Base-by-base conservation (phyloP, 768 basidiomycete species). In the Mycena belliarum region DNA sequence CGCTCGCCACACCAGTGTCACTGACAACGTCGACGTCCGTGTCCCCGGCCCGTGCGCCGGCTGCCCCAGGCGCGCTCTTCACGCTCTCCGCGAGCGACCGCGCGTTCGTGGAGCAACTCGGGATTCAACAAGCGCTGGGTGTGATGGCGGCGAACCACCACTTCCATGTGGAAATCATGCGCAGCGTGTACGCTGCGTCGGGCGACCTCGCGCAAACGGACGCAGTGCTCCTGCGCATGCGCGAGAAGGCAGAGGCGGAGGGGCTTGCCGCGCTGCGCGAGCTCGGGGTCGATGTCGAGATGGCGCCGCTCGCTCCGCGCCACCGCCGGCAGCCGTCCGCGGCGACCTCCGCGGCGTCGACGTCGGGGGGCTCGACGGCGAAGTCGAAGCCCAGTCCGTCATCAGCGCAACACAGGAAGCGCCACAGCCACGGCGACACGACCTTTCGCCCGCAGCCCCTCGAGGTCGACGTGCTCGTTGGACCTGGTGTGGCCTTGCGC, bases 81-180 rank as follows among this genome's bases (percentile, higher is more conserved):
- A 3, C 7, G 12, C 11, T 35, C 33, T 35, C 33, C 33, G 33
- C 5, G 7, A 15, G 16, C 33, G 33, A 35, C 33, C 33, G 33
- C 33, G 33, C 33, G 16, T 15, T 35, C 33, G 33, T 35, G 9
- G 6, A 35, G 33, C 33, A 35, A 9, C 33, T 35, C 33, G 33
- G 33, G 33, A 10, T 68, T 14, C 53, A 57, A 21, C 53, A 57
- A n/a, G 66, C 69, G 16, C 53, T 83, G 3, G 63, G 68, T 11
- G 66, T 65, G 54, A 79, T 85, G 70, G 74, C 79, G 0, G 63
- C 69, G 20, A 79, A 80, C 29, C 79, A 82, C 40, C 77, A 77
- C 16, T 79, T 79, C 56, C 68, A 66, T 14, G 64, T 75, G 42
- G 69, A 72, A 3, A 73, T 80, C 6, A 79, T 81, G 20, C 68